A percentile compares a stretch with the other conserved stretches of the same genome.
Evolutionary conservation across 2,329 filamentous ascomycete genomes (phyloP).

Genomic region (Ophiostoma piceae): DNA sequence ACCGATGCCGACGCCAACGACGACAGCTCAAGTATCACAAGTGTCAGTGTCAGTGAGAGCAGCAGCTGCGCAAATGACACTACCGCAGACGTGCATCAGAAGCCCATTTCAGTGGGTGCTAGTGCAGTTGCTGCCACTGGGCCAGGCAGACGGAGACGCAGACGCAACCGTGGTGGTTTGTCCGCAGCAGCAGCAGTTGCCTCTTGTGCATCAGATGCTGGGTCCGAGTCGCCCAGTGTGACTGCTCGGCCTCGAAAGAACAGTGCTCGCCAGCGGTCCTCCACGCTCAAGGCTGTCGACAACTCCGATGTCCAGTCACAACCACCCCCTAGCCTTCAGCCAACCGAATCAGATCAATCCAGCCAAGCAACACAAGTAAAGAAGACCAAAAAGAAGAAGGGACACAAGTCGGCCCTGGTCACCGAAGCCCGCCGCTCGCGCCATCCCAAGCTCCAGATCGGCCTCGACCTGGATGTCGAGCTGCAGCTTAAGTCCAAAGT

Average conservation of each 20-base stretch:
- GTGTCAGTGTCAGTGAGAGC: constrained; percentile 5
- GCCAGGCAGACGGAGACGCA: not conserved
- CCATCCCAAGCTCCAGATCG: constrained; percentile 31
- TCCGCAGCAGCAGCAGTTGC: not conserved
- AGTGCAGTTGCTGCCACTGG: not conserved
- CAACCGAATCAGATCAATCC: not conserved
- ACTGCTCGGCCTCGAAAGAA: not conserved
- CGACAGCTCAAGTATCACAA: constrained; percentile 12
- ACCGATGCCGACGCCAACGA: constrained; percentile 13
- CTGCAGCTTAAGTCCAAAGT: constrained; percentile 76
- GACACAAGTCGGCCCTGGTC: not conserved
- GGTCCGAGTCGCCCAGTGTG: constrained; percentile 4
- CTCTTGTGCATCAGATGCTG: constrained; percentile 12
- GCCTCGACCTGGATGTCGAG: constrained; percentile 65
- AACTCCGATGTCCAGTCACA: not conserved
- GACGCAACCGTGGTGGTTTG: not conserved
- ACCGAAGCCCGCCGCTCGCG: constrained; percentile 15
- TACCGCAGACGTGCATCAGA: not conserved
- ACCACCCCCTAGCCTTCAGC: not conserved
- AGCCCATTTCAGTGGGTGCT: not conserved
- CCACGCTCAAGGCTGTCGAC: not conserved
- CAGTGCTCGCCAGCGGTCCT: not conserved
- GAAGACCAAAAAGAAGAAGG: not conserved
- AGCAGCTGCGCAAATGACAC: not conserved
- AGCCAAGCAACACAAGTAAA: not conserved